Conservation (phyloP, 148 eudicot species). For the Limonium bicolor region DNA sequence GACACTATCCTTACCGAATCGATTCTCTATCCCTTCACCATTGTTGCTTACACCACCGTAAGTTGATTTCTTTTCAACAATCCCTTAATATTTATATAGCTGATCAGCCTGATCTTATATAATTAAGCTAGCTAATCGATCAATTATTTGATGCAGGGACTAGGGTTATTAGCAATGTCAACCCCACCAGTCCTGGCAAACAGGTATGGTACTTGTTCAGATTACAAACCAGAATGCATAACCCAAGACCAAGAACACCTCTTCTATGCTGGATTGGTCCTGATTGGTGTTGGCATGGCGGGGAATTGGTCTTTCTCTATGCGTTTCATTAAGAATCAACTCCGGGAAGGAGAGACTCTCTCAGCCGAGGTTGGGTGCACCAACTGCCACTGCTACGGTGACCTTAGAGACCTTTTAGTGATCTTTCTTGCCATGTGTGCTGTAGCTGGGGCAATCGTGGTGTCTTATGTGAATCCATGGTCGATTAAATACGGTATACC, state of each 20-base stretch:
- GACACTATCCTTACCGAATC: constrained; percentile 27
- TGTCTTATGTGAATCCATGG: constrained; percentile 32
- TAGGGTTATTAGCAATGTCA: constrained; percentile 38
- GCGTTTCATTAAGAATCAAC: too few relatives aligned
- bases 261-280: constrained; percentile 28
- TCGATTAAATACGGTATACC: constrained; percentile 31
- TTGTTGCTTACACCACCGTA: too few relatives aligned
- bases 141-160: constrained; percentile 15
- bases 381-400: too few relatives aligned
- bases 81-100: too few relatives aligned
- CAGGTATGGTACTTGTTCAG: constrained; percentile 23
- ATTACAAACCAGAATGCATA: constrained; percentile 31
- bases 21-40: too few relatives aligned
- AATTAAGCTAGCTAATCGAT: too few relatives aligned
- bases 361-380: too few relatives aligned
- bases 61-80: too few relatives aligned
- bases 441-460: constrained; percentile 19
- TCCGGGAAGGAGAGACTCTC: too few relatives aligned
- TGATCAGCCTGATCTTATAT: too few relatives aligned
- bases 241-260: constrained; percentile 23
- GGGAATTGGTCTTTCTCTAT: constrained; percentile 26
- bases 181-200: constrained; percentile 38
- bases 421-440: too few relatives aligned
- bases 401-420: constrained; percentile 1
- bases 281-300: constrained; percentile 31